Evolutionary conservation across 1,284 basidiomycete genomes (phyloP).

Genomic region (Trichosporon asahii): DNA sequence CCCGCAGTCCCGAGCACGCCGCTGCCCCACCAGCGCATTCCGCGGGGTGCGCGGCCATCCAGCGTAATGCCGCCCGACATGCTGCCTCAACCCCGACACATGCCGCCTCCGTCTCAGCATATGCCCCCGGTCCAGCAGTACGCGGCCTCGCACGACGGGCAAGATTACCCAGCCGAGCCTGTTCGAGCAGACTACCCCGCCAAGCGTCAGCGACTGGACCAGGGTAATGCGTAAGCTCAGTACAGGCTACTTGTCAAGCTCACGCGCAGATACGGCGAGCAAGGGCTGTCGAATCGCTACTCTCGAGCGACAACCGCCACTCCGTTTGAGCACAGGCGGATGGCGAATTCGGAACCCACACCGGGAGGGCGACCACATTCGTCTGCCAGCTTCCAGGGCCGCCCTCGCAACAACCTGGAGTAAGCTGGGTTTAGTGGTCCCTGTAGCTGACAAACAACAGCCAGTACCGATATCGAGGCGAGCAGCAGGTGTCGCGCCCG

Average conservation of each 20-base stretch:
- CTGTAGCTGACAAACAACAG: not conserved
- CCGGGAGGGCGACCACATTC: not conserved
- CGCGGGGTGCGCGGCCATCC: not conserved
- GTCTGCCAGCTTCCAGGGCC: not conserved
- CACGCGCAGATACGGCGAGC: not conserved
- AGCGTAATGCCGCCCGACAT: not conserved
- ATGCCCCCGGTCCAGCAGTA: not conserved
- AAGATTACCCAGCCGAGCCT: not conserved
- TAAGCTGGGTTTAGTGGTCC: not conserved
- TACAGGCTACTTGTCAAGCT: not conserved
- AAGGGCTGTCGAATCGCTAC: not conserved
- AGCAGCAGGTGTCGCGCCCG: not conserved
- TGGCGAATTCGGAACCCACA: not conserved
- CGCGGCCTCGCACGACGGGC: not conserved
- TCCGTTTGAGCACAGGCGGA: not conserved
- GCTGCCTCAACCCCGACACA: not conserved
- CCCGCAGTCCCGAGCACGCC: not conserved
- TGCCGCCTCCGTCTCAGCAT: not conserved
- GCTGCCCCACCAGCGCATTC: not conserved
- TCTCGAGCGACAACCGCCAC: not conserved
- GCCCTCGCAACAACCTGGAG: conserved; percentile 12
- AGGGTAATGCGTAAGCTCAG: not conserved
- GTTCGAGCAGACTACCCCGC: not conserved
- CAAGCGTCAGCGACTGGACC: not conserved
- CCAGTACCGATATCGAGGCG: conserved; percentile 9